These are phyloP conservation scores for Aspergillus quadricinctus DNA, from an alignment of 2,329 filamentous ascomycete genomes.

Conservation along the genomic window DNA sequence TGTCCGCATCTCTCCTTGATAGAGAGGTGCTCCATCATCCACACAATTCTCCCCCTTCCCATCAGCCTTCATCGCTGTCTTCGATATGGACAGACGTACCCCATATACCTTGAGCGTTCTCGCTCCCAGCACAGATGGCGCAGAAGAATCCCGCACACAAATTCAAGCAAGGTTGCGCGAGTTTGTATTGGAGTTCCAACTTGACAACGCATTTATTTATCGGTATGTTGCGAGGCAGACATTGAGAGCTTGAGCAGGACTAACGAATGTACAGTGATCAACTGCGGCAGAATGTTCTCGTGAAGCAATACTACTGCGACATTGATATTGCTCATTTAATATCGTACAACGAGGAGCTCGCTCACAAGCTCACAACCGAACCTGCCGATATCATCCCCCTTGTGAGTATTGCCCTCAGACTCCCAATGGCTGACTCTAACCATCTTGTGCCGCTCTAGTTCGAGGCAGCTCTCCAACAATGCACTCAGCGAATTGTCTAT, in stretches of 20 bases:
- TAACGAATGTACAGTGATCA: conserved; percentile 64
- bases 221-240: conserved; percentile 51
- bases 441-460: conserved; percentile 56
- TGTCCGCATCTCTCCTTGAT: conserved; percentile 18
- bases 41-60: conserved; percentile 12
- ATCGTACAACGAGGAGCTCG: conserved; percentile 91
- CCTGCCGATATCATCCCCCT: conserved; percentile 90
- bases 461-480: conserved; percentile 81
- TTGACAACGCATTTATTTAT: conserved; percentile 94
- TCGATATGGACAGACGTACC: conserved; percentile 77
- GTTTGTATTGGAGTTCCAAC: conserved; percentile 88
- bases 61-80: conserved; percentile 15
- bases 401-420: conserved; percentile 48
- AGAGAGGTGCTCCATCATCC: conserved; percentile 6
- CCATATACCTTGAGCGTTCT: conserved; percentile 83
- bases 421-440: not conserved
- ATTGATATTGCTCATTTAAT: conserved; percentile 94
- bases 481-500: conserved; percentile 89
- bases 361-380: conserved; percentile 81
- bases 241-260: conserved; percentile 4
- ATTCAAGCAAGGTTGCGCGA: conserved; percentile 77
- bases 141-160: conserved; percentile 65
- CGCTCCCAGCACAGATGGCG: conserved; percentile 60
- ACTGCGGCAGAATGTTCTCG: conserved; percentile 85
- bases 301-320: conserved; percentile 94